These are phyloP conservation scores for Colletotrichum costaricense DNA, from an alignment of 2,329 filamentous ascomycete species.

Conservation along the genomic window DNA sequence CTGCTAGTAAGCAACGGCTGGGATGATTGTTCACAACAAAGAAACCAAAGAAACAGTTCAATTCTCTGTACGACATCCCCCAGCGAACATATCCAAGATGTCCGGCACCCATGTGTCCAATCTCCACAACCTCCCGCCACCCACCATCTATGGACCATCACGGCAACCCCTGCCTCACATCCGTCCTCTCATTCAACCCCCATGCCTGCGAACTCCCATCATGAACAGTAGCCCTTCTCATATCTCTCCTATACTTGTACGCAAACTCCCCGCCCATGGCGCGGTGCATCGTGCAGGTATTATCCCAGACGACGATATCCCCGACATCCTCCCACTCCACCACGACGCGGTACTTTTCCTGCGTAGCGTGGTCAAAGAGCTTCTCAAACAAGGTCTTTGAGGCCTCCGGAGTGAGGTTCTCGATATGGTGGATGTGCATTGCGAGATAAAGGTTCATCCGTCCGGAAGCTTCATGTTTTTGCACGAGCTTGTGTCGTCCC, in stretches of 20 bases:
- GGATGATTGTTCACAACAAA: no score
- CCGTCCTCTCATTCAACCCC: background rate
- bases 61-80: background rate
- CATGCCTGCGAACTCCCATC: background rate
- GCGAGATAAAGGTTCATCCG: conserved; percentile 65
- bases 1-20: no score
- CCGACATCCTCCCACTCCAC: conserved; percentile 60
- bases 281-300: conserved; percentile 66
- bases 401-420: conserved; percentile 48
- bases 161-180: conserved; percentile 36
- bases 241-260: conserved; percentile 60
- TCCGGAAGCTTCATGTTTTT: conserved; percentile 62
- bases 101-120: no score
- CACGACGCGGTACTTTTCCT: conserved; percentile 56
- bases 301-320: conserved; percentile 70
- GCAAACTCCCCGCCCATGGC: conserved; percentile 54
- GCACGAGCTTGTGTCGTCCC: conserved; percentile 58
- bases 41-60: background rate
- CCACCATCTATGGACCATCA: background rate
- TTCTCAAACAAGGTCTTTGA: conserved; percentile 49
- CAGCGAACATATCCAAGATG: background rate
- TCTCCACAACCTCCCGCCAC: no score
- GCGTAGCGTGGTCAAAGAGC: conserved; percentile 58
- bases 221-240: conserved; percentile 62
- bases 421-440: conserved; percentile 63